A percentile compares a stretch with the other conserved stretches of the same genome.
phyloP scores from a whole-genome alignment of 2,329 filamentous ascomycete species.

The Colletotrichum costaricense region DNA sequence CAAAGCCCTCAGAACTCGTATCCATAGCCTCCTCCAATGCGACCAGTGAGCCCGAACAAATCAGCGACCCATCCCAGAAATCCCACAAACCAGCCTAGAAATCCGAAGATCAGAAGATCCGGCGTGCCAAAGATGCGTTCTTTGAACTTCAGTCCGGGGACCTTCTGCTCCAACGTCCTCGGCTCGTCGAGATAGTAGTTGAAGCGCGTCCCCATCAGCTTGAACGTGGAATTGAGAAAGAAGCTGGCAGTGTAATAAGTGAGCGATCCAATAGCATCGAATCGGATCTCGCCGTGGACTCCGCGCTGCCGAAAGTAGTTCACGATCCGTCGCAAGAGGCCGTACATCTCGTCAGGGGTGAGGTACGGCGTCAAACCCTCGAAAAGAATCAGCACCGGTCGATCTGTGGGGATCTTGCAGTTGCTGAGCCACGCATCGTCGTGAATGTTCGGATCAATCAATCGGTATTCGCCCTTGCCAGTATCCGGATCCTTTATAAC shows the following conservation, averaged over 20 bases:
- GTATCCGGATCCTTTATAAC: conserved; percentile 38
- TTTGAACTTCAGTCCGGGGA: conserved; percentile 15
- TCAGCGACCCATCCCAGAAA: conserved; percentile 21
- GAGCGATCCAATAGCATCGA: conserved; percentile 15
- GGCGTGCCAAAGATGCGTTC: conserved; percentile 19
- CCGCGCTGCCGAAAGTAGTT: conserved; percentile 42
- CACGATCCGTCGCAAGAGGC: conserved; percentile 40
- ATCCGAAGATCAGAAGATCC: neutral
- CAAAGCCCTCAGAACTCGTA: conserved; percentile 14
- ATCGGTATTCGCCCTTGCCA: conserved; percentile 38
- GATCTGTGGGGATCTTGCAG: conserved; percentile 41
- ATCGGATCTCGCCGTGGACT: conserved; percentile 34
- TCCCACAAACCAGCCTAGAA: conserved; percentile 3
- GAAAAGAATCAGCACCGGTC: conserved; percentile 45
- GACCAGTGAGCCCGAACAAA: neutral
- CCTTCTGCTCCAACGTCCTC: neutral
- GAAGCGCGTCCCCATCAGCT: conserved; percentile 20
- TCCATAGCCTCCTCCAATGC: conserved; percentile 16
- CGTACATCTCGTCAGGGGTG: conserved; percentile 37
- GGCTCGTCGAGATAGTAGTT: conserved; percentile 20
- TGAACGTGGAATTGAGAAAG: conserved; percentile 7
- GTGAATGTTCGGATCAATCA: conserved; percentile 41
- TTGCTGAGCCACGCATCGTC: conserved; percentile 43
- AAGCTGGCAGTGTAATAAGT: neutral
- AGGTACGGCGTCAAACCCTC: conserved; percentile 48